Percentiles rank a stretch among this genome's conserved stretches.
These are phyloP conservation scores for Bauhinia variegata DNA, from an alignment of 306 rosid species.

Conservation along the genomic window DNA sequence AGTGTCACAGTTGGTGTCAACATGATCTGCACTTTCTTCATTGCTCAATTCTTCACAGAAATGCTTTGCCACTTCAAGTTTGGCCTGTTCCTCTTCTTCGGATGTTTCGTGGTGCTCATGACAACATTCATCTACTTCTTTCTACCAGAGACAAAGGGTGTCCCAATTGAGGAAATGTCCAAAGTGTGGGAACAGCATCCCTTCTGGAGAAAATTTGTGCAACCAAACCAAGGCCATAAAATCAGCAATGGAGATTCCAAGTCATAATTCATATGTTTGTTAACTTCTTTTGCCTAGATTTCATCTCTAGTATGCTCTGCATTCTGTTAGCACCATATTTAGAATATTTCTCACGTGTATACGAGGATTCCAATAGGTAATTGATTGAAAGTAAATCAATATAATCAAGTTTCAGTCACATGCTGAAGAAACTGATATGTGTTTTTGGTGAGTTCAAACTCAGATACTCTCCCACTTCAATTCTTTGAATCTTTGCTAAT, in stretches of 20 bases:
- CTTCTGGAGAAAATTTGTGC: slow-evolving; percentile 57
- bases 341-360: too few species aligned
- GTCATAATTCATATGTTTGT: too few species aligned
- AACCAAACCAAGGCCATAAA: background rate
- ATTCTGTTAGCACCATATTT: too few species aligned
- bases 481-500: too few species aligned
- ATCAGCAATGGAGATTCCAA: background rate
- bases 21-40: slow-evolving; percentile 68
- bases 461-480: too few species aligned
- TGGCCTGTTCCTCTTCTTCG: slow-evolving; percentile 71
- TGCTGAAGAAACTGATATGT: too few species aligned
- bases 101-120: slow-evolving; percentile 57
- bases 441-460: too few species aligned
- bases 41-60: slow-evolving; percentile 66
- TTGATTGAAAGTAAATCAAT: too few species aligned
- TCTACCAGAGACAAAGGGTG: slow-evolving; percentile 72
- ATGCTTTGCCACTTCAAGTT: slow-evolving; percentile 76
- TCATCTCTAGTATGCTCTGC: too few species aligned
- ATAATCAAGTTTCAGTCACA: too few species aligned
- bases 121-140: slow-evolving; percentile 53
- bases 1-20: slow-evolving; percentile 57
- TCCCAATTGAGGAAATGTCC: slow-evolving; percentile 75
- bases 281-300: too few species aligned
- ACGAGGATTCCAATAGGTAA: too few species aligned
- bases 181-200: slow-evolving; percentile 63